Evolutionary conservation across 2,329 filamentous ascomycete genomes (phyloP).

Genomic region (Cryphonectria radicalis): DNA sequence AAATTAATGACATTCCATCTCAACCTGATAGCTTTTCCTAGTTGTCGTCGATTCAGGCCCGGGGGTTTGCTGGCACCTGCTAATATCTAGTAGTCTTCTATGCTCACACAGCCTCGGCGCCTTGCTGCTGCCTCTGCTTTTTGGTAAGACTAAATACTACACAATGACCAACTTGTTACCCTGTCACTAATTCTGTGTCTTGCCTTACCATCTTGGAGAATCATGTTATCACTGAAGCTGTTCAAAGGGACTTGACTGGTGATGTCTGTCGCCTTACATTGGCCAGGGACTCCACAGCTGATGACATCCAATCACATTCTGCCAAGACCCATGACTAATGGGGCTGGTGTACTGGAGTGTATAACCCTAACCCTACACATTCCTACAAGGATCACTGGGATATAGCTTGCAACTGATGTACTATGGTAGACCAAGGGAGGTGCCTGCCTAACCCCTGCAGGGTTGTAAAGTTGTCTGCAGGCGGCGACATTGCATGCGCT

Average conservation of each 20-base stretch:
- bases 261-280: background rate
- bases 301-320: background rate
- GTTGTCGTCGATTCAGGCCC: background rate
- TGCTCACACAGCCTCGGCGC: too few species aligned
- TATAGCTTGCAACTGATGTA: background rate
- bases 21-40: too few species aligned
- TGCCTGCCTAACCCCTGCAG: background rate
- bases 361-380: background rate
- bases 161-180: too few species aligned
- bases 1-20: too few species aligned
- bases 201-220: too few species aligned
- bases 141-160: too few species aligned
- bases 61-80: background rate
- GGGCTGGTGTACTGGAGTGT: background rate
- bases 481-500: background rate
- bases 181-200: too few species aligned
- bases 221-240: too few species aligned
- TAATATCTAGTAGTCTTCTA: too few species aligned
- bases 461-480: background rate
- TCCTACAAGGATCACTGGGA: background rate
- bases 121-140: too few species aligned
- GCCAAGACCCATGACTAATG: background rate
- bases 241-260: too few species aligned
- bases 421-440: background rate
- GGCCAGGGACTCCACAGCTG: background rate